Evolutionary conservation across 1,139 yeast genomes (phyloP), one percentile per base, ranked within the genome.

Genomic region (Saccharomyces hybrid): DNA sequence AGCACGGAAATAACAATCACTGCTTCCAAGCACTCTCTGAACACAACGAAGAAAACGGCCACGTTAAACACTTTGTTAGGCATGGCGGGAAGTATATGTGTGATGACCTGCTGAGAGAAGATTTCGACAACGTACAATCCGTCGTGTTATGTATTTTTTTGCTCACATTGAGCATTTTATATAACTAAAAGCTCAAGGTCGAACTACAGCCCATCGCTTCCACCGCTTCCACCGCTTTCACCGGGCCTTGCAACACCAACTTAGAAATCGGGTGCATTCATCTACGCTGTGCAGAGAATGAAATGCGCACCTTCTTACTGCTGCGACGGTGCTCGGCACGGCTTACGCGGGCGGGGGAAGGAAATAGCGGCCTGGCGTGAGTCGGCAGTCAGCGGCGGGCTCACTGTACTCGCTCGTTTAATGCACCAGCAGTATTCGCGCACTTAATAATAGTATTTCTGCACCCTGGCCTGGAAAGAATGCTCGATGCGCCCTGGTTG

Each of bases 1-100:
- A 89, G 74, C 28, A 90, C 97, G 16, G 96, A 88, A 31, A 89
- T 84, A 67, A 89, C 84, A 55, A 89, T 83, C 34, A 93, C 95
- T 13, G 96, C 88, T 73, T 89, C 97, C 60, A 89, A 73, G 51
- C 95, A 84, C 72, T 89, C 97, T 66, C 97, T 75, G 59, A 89
- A 79, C 56, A 88, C 89, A 62, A 89, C 88, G 73, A 89, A 89
- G 78, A 89, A 89, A 56, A 88, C 90, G 11, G 75, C 72, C 51
- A 73, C 77, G 63, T 72, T 73, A 59, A 73, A 73, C 30, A 73
- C 75, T 55, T 70, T 72, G 54, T 62, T 62, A 49, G 63, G 52
- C 50, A 53, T 57, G 52, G 42, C 44, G 44, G n/a, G 11, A 38
- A 3, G 44, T 38, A 16, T 38, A 9, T 16, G 44, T 16, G 44